Evolutionary conservation across 2,329 filamentous ascomycete genomes (phyloP), one percentile per base, ranked within the genome.

Genomic region (Hansfordia pulvinata): DNA sequence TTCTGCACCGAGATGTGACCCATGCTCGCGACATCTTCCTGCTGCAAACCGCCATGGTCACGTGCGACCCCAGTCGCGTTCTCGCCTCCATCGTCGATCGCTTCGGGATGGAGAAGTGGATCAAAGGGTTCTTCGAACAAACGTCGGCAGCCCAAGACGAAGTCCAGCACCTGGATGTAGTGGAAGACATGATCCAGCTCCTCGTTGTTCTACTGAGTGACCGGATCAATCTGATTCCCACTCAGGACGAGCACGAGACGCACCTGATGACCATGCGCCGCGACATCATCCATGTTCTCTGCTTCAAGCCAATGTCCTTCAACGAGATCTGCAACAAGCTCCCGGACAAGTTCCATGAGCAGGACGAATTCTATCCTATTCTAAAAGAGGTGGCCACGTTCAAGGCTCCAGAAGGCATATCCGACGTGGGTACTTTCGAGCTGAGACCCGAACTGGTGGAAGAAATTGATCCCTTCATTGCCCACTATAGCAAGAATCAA

Each of bases 401-500:
- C 60, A 84, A 85, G 37, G 63, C 84, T 8, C 90, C 90, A 0
- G 90, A 98, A 51, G 90, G 88, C 5, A 56, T 96, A 17, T 83
- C 81, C 4, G 90, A 98, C 47, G 81, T 86, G 10, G 90, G 92
- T 30, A 93, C 83, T 0, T 98, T 98, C 43, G 85, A 94, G 50
- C 60, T 98, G 27, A 90, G 86, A 46, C 73, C 80, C 4, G 72
- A 93, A 33, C 90, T 77, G 41, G 68, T 94, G 20, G 80, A 88
- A 39, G 69, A 92, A 24, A 74, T 98, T 26, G 92, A 98, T 47
- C 90, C 92, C 1, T 98, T 94, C 49, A 90, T 86, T 43, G 81
- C 86, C 6, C 85, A 96, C 46, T 98, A 93, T 52, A 92, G 76
- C 43, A 93, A 93, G 47, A 98, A 98, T 43, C 88, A 96, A 50